phyloP scores from a whole-genome alignment of 1,139 yeast genomes.

The Zygosaccharomyces sapae region DNA sequence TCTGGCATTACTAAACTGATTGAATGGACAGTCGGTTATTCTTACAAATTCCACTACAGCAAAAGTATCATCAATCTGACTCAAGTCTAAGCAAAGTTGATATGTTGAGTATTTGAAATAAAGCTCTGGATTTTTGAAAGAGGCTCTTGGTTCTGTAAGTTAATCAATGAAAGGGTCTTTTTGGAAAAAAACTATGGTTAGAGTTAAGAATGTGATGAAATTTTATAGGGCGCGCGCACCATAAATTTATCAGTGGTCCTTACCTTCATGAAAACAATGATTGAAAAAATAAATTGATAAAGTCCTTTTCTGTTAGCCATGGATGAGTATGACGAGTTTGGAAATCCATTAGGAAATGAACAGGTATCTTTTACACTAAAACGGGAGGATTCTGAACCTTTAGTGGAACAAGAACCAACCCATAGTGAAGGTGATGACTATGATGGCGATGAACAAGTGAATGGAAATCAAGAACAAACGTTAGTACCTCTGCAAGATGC shows the following conservation, averaged over 20 bases:
- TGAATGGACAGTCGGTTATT: neutral
- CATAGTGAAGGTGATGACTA: conserved; percentile 22
- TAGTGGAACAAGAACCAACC: neutral
- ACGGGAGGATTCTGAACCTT: conserved; percentile 5
- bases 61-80: conserved; percentile 1
- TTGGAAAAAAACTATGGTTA: neutral
- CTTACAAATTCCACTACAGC: neutral
- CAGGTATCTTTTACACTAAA: conserved; percentile 6
- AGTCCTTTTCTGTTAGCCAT: conserved; percentile 37
- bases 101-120: neutral
- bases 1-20: conserved; percentile 20
- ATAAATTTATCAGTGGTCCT: conserved; percentile 2
- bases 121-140: neutral
- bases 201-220: neutral
- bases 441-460: conserved; percentile 21
- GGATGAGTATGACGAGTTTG: conserved; percentile 67
- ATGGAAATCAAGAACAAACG: neutral
- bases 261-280: conserved; percentile 3
- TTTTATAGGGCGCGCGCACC: conserved; percentile 4
- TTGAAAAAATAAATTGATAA: neutral
- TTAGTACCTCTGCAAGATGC: conserved; percentile 22
- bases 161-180: neutral
- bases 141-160: neutral
- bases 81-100: neutral
- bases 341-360: conserved; percentile 38